phyloP scores from a whole-genome alignment of 2,329 filamentous ascomycete species.

The Aspergillus sp. region DNA sequence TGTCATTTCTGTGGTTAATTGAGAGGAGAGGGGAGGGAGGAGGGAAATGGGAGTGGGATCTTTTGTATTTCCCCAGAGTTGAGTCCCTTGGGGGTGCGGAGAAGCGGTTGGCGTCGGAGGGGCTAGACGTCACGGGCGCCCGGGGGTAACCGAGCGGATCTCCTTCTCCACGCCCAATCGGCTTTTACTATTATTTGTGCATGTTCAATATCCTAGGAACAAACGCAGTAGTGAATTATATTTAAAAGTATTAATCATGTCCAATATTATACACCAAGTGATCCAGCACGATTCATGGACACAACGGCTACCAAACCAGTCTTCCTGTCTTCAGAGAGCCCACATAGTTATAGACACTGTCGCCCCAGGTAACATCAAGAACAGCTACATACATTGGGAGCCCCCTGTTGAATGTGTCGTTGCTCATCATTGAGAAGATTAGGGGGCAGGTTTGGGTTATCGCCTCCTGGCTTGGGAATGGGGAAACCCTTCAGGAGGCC shows the following conservation, averaged over 20 bases:
- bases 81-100: constrained; percentile 15
- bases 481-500: constrained; percentile 20
- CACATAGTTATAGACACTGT: background rate
- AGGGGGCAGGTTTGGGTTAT: constrained; percentile 14
- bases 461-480: constrained; percentile 13
- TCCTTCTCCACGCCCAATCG: background rate
- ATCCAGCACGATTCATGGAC: no score
- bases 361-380: background rate
- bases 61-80: constrained; percentile 7
- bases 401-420: background rate
- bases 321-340: background rate
- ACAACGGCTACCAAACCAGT: background rate
- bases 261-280: background rate
- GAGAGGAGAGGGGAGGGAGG: background rate
- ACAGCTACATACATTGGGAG: background rate
- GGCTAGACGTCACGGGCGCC: constrained; percentile 15
- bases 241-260: background rate
- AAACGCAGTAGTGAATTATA: no score
- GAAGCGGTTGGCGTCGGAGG: constrained; percentile 20
- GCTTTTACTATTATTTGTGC: no score
- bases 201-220: no score
- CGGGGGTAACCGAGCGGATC: constrained; percentile 16
- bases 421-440: background rate
- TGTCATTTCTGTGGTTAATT: constrained; percentile 11
- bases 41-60: background rate